Evolutionary conservation across 73 alveolate species (phyloP), one percentile per base, ranked within the genome.

Genomic region (Loxodes magnus): DNA sequence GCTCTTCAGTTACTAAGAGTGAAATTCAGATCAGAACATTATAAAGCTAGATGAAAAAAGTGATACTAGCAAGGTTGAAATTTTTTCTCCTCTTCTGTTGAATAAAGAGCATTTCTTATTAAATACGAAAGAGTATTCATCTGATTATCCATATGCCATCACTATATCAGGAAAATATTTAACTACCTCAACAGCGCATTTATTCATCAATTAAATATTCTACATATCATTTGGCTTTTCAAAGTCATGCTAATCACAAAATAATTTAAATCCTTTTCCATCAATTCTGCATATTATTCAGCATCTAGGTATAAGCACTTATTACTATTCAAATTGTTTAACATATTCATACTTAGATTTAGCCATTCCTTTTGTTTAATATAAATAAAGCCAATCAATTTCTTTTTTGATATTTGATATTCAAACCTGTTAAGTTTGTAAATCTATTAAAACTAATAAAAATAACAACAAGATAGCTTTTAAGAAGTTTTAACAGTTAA

Each of bases 141-240:
- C 99, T 48, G 96, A 82, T 53, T 93, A 84, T 0, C 99, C 99
- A 66, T 86, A 93, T 7, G 91, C 94, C 20, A 93, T 33, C 41
- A 85, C 65, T 17, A 93, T 83, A 62, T 93, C 99, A 5, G 91
- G 67, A 57, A 85, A 90, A 21, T 79, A 37, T 56, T 80, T 79
- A 97, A 92, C 82, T 22, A 90, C 98, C 21, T 66, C 66, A 39
- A 62, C 56, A 3, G 96, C 99, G 12, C 95, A 86, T 49, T 49
- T 56, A 63, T 64, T 74, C 97, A 93, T 90, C 21, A 87, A 52
- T 28, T 52, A 48, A 16, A 93, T 35, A 3, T 85, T 95, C 41
- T 82, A 39, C 24, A 65, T 48, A 54, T 93, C 99, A 58, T 93
- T 93, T 5, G 99, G 99, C 65, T 93, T 93, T 49, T 62, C 83